These are phyloP conservation scores for Lathyrus oleraceus DNA, from an alignment of 306 rosid genomes.

Conservation along the genomic window DNA sequence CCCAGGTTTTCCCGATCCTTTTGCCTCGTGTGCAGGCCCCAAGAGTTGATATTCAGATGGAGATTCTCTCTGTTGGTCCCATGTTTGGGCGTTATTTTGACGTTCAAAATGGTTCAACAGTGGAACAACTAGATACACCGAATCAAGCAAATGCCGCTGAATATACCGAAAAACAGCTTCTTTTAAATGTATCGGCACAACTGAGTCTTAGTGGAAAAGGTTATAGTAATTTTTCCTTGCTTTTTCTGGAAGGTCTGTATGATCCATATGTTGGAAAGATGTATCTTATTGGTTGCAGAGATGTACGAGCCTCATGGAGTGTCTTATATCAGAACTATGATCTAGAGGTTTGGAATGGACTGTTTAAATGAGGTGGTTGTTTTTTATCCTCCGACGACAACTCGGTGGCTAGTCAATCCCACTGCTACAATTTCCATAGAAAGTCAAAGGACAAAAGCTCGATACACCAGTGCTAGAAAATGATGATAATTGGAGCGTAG, in stretches of 20 bases:
- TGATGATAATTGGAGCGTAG: too few species aligned
- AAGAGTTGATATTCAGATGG: constrained; percentile 60
- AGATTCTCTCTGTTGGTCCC: constrained; percentile 74
- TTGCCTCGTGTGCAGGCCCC: constrained; percentile 38
- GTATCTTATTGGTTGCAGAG: constrained; percentile 92
- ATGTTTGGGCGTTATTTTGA: constrained; percentile 66
- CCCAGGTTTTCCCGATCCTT: constrained; percentile 54
- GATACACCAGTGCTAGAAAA: too few species aligned
- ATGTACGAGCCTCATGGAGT: constrained; percentile 76
- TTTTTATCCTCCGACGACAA: too few species aligned
- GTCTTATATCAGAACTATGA: too few species aligned
- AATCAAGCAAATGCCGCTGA: constrained; percentile 57
- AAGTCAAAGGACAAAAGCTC: too few species aligned
- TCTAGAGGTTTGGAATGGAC: too few species aligned
- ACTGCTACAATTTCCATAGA: too few species aligned
- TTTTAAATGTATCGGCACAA: constrained; percentile 83
- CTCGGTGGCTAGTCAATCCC: too few species aligned
- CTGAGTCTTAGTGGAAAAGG: constrained; percentile 59
- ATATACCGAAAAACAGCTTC: constrained; percentile 82
- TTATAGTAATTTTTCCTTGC: constrained; percentile 54
- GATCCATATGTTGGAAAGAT: constrained; percentile 77
- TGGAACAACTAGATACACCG: constrained; percentile 49
- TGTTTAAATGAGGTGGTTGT: too few species aligned
- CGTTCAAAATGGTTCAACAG: constrained; percentile 46
- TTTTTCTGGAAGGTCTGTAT: constrained; percentile 83